Base-by-base conservation (phyloP, 352 stramenopile species). In the Phytophthora lateralis region DNA sequence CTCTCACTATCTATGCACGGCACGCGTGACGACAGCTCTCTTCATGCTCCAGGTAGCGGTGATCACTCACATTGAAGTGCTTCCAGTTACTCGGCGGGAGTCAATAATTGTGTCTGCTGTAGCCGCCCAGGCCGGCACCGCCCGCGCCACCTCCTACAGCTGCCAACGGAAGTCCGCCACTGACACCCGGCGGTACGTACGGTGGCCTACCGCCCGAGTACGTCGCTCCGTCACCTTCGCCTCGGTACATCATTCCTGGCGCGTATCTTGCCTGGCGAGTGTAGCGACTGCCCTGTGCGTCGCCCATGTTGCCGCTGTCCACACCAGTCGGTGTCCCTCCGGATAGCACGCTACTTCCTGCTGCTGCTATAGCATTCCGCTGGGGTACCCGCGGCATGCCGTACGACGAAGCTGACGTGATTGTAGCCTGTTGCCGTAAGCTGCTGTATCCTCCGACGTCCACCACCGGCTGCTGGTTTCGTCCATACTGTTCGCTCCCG, bases 61-160 rank as follows among this genome's bases (percentile, higher is more conserved):
- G 49, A 17, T 66, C 35, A 34, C 27, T 63, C 51, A 66, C 57
- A 63, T 75, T 47, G 52, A 75, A 51, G 56, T 41, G 51, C 43
- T 66, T 58, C 51, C 60, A 46, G 44, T 72, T 57, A 39, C 30
- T 45, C 49, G 10, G 6, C 37, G 55, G 12, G 34, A 52, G 20
- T 82, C 73, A 89, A 71, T 81, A 90, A 58, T 92, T 92, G 78
- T 92, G 82, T 72, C 80, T 75, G 64, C 82, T 90, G 69, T 89
- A 92, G 49, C 77, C 77, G 18, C 77, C 78, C 4, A 88, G 46
- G 1, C 72, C 67, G 11, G 29, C 17, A 15, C 74, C 73, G n/a
- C 68, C 41, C n/a, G 75, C 69, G 12, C 76, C 76, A 0, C 66
- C 66, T 14, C 80, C 78, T 4, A 89, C 75, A 30, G 75, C 78